Evolutionary conservation across 192 early-diverging fungal genomes (phyloP).

Genomic region (Coemansia javaensis): DNA sequence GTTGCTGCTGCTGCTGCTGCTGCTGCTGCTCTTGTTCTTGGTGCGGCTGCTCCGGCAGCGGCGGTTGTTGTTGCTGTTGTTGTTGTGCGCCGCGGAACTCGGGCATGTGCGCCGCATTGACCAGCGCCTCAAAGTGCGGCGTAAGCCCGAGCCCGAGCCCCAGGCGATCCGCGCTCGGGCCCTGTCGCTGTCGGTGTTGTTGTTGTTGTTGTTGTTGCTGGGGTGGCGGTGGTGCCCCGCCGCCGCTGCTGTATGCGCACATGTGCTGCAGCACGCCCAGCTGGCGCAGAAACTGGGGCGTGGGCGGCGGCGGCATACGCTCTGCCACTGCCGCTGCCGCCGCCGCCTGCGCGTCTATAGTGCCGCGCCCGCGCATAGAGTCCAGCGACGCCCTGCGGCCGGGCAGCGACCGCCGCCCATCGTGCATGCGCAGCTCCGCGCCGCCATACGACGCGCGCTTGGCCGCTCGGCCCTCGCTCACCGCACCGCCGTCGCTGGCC

Average conservation of each 20-base stretch:
- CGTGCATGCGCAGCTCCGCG: not conserved
- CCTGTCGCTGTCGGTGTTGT: not conserved
- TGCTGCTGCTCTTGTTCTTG: too few relatives aligned
- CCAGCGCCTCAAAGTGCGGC: conserved; percentile 12
- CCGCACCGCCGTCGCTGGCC: not conserved
- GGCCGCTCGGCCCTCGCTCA: too few relatives aligned
- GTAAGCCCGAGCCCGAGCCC: not conserved
- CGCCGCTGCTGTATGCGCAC: too few relatives aligned
- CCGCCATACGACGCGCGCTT: not conserved
- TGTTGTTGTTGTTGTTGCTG: too few relatives aligned
- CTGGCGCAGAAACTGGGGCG: conserved; percentile 14
- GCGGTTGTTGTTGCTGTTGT: too few relatives aligned
- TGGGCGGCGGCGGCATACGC: conserved; percentile 10
- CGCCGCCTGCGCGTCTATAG: too few relatives aligned
- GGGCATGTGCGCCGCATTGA: conserved; percentile 15
- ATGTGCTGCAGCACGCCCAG: conserved; percentile 4
- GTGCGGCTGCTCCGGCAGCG: too few relatives aligned
- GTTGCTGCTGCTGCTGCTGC: not conserved
- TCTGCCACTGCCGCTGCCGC: not conserved
- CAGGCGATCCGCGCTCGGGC: too few relatives aligned
- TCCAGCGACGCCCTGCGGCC: conserved; percentile 13
- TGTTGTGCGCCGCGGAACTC: too few relatives aligned
- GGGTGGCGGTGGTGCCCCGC: too few relatives aligned
- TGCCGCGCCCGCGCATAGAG: conserved; percentile 1
- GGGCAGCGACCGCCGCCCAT: conserved; percentile 4